phyloP scores from a whole-genome alignment of 768 basidiomycete genomes.

The Candolleomyces efflorescens region DNA sequence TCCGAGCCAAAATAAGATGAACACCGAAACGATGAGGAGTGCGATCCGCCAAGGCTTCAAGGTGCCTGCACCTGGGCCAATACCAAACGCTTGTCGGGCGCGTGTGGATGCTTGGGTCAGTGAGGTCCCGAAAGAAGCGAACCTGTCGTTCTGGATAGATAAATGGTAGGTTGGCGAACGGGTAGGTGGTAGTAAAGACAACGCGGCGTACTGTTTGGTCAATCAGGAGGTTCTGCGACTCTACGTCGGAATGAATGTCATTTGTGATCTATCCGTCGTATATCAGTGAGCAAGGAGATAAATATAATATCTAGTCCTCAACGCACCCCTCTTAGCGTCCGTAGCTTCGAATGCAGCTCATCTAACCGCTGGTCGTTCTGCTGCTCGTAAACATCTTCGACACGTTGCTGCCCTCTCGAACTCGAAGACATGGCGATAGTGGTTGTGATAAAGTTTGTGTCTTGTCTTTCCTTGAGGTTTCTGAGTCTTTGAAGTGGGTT shows the following conservation, averaged over 20 bases:
- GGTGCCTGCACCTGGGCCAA: slow-evolving; percentile 47
- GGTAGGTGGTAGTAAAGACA: not conserved
- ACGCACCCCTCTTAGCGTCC: slow-evolving; percentile 74
- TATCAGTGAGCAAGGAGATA: too few species aligned
- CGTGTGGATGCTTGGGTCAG: slow-evolving; percentile 66
- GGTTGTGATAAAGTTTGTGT: too few species aligned
- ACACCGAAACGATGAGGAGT: slow-evolving; percentile 48
- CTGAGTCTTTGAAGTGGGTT: too few species aligned
- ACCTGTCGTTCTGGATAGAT: slow-evolving; percentile 53
- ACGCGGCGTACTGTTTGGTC: slow-evolving; percentile 75
- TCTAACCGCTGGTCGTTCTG: slow-evolving; percentile 86
- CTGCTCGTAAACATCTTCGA: slow-evolving; percentile 74
- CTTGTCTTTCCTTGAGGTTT: too few species aligned
- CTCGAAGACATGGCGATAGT: not conserved
- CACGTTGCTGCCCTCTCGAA: slow-evolving; percentile 16
- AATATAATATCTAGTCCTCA: not conserved
- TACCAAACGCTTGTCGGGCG: slow-evolving; percentile 71
- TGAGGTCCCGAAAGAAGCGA: slow-evolving; percentile 58
- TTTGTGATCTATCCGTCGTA: slow-evolving; percentile 90
- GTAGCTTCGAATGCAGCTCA: slow-evolving; percentile 80
- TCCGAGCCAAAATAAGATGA: slow-evolving; percentile 54
- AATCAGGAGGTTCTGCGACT: slow-evolving; percentile 74
- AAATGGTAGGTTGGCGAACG: not conserved
- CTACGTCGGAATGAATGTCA: slow-evolving; percentile 82
- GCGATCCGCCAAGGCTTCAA: slow-evolving; percentile 70